Conservation (phyloP, 2,329 filamentous ascomycete species). For the Colletotrichum cordylinicola region DNA sequence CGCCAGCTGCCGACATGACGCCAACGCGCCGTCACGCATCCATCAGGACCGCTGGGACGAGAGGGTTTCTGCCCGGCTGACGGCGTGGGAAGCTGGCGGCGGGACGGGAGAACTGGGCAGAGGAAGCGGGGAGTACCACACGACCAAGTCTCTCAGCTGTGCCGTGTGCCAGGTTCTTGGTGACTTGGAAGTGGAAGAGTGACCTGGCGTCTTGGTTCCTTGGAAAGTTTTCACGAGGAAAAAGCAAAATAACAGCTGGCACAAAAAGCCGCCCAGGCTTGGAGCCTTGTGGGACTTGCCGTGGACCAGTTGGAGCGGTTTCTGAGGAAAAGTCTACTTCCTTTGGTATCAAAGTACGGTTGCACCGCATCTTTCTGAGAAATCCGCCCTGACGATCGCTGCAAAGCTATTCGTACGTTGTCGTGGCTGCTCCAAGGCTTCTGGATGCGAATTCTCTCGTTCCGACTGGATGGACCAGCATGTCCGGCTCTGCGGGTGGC, state of each 20-base stretch:
- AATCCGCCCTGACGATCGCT: constrained; percentile 18
- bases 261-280: not conserved
- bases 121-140: not conserved
- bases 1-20: constrained; percentile 10
- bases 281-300: constrained; percentile 6
- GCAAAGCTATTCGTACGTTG: constrained; percentile 3
- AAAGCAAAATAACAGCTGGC: not conserved
- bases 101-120: not conserved
- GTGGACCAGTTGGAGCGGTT: not conserved
- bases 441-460: not conserved
- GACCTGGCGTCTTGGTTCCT: not conserved
- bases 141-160: not conserved
- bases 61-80: not conserved
- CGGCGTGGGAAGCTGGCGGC: not conserved
- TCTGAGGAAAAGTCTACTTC: not conserved
- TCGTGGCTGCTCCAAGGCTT: not conserved
- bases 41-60: not conserved
- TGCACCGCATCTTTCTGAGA: not conserved
- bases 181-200: not conserved
- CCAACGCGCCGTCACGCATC: constrained; percentile 9
- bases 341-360: not conserved
- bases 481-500: not conserved
- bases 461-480: constrained; percentile 15
- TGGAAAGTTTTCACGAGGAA: not conserved
- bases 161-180: not conserved